Evolutionary conservation across 2,329 filamentous ascomycete species (phyloP).

Genomic region (Teratosphaeria destructans): DNA sequence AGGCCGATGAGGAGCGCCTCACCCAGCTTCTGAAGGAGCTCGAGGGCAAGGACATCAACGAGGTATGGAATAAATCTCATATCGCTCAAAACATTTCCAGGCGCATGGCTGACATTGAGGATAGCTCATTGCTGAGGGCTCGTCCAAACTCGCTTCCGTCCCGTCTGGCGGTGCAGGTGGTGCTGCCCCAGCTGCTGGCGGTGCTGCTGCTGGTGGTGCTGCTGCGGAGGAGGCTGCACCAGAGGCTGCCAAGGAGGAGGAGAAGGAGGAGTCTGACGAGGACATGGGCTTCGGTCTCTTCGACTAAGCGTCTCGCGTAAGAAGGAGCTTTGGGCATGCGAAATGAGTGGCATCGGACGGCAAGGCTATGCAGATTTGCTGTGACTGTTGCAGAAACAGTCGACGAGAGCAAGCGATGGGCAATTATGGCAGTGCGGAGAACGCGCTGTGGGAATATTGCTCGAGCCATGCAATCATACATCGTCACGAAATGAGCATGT

Average conservation of each 20-base stretch:
- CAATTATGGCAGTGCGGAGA: neutral
- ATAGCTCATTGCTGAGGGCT: constrained; percentile 84
- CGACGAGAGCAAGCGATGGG: neutral
- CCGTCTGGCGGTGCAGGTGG: constrained; percentile 79
- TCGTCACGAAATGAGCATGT: neutral
- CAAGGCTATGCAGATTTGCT: neutral
- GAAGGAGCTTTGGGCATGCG: neutral
- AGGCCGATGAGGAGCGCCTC: constrained; percentile 82
- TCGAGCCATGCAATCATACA: neutral
- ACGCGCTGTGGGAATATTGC: neutral
- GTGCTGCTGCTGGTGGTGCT: constrained; percentile 58
- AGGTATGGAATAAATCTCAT: constrained; percentile 50
- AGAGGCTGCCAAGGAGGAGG: constrained; percentile 55
- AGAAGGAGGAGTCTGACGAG: constrained; percentile 70
- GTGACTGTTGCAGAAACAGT: neutral
- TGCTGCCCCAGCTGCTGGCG: constrained; percentile 57
- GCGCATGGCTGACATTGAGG: constrained; percentile 16
- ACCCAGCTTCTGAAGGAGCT: constrained; percentile 82
- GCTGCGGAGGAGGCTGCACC: constrained; percentile 50
- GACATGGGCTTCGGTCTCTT: constrained; percentile 69
- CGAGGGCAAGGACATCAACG: constrained; percentile 80
- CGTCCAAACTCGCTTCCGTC: constrained; percentile 91
- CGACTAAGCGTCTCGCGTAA: constrained; percentile 39
- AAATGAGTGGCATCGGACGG: neutral
- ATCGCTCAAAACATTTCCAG: constrained; percentile 1